Evolutionary conservation across 352 stramenopile genomes (phyloP).

Genomic region (Globisporangium barbulae): DNA sequence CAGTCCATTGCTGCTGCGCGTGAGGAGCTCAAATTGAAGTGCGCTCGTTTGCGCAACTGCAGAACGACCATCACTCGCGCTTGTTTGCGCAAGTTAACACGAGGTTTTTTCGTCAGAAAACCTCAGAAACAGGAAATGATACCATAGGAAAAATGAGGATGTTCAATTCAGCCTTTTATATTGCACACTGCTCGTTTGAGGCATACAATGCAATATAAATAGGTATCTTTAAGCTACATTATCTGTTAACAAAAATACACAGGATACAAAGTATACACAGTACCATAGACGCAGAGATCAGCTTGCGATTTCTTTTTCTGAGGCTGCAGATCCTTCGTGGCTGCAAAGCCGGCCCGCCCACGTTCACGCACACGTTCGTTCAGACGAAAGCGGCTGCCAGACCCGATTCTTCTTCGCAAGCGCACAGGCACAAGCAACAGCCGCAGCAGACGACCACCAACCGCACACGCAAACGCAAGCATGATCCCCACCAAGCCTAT

Average conservation of each 20-base stretch:
- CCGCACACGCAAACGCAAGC: not conserved
- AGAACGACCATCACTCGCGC: no score
- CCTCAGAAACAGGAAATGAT: constrained; percentile 1
- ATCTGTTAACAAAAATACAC: not conserved
- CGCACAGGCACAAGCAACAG: not conserved
- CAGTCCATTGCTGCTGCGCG: not conserved
- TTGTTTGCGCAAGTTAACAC: not conserved
- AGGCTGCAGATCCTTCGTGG: constrained; percentile 6
- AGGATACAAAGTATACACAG: not conserved
- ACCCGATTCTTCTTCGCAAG: constrained; percentile 2
- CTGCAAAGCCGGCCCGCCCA: not conserved
- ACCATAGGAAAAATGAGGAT: not conserved
- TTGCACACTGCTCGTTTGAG: no score
- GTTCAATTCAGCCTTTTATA: not conserved
- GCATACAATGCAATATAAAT: not conserved
- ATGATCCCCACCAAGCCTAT: constrained; percentile 56
- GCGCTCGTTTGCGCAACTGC: not conserved
- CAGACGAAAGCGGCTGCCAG: not conserved
- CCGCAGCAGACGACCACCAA: not conserved
- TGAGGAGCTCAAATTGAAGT: not conserved
- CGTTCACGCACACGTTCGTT: not conserved
- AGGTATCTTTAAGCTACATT: no score
- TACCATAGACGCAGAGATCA: not conserved
- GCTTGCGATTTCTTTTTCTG: constrained; percentile 5
- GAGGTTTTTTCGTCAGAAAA: not conserved